Percentiles rank a stretch among this genome's conserved stretches.
Conservation (phyloP, 768 basidiomycete species). For the Epithele typhae region DNA sequence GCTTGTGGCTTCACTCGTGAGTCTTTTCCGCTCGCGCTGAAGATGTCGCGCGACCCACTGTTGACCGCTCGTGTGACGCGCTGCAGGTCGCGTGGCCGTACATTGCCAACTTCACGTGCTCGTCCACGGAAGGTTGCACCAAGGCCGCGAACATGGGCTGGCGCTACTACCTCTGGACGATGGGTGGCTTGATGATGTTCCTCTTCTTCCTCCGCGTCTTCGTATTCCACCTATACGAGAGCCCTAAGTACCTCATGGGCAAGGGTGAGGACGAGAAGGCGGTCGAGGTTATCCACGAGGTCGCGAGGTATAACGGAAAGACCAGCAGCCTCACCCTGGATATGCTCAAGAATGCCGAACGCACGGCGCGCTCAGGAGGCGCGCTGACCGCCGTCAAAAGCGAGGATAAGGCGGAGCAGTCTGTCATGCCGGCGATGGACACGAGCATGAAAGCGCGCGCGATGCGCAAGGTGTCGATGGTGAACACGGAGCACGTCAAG, state of each 20-base stretch:
- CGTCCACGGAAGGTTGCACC: slow-evolving; percentile 34
- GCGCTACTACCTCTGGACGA: slow-evolving; percentile 67
- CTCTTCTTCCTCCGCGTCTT: slow-evolving; percentile 63
- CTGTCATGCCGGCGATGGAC: slow-evolving; percentile 20
- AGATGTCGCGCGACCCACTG: too few species aligned
- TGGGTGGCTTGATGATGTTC: slow-evolving; percentile 66
- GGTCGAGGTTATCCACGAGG: slow-evolving; percentile 54
- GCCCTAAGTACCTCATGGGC: slow-evolving; percentile 69
- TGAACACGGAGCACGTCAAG: slow-evolving; percentile 39
- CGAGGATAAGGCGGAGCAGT: slow-evolving; percentile 5
- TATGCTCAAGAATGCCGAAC: slow-evolving; percentile 32
- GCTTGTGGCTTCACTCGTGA: slow-evolving; percentile 50
- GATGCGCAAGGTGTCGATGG: slow-evolving; percentile 32
- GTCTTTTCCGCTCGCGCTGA: slow-evolving; percentile 3
- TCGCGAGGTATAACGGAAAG: slow-evolving; percentile 59
- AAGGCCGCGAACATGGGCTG: slow-evolving; percentile 61
- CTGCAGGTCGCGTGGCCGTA: slow-evolving; percentile 69
- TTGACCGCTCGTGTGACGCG: too few species aligned
- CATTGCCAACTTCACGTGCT: slow-evolving; percentile 65
- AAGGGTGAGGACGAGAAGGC: slow-evolving; percentile 63
- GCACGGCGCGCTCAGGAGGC: slow-evolving; percentile 6
- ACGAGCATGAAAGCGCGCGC: slow-evolving; percentile 35
- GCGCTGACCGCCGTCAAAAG: neutral
- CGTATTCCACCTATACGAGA: slow-evolving; percentile 62
- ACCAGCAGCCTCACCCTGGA: slow-evolving; percentile 45